Evolutionary conservation across 352 stramenopile species (phyloP), one percentile per base, ranked within the genome.

Genomic region (Globisporangium alternatum): DNA sequence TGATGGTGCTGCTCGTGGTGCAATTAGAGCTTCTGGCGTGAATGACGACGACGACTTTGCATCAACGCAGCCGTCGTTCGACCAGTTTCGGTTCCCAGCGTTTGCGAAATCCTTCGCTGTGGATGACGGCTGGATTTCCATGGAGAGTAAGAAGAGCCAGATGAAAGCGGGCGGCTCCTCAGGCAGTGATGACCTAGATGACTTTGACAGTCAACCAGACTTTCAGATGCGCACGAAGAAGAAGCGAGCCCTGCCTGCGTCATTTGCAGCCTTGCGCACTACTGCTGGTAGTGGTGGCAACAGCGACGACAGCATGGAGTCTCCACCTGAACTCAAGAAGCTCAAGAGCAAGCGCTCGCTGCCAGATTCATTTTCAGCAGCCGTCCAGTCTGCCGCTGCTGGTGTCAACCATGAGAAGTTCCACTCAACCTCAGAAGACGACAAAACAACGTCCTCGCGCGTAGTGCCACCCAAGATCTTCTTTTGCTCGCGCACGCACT

Each of bases 401-500:
- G 52, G 31, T 5, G 52, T 21, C 10, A 22, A 30, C 1, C 43
- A 45, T 17, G 67, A 72, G 8, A 60, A 69, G 21, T 80, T 80
- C 64, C 70, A 80, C 52, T 17, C 66, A 3, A 62, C 41, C 7
- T 48, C 44, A 39, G 25, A 28, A 28, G 30, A 45, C 31, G 25
- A 39, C 6, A 35, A 55, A 3, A 58, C 5, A 9, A 65, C 64
- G n/a, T 56, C 25, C 19, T 35, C 30, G 19, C 70, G 73, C 6
- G 66, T 88, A 22, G 60, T 62, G 61, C 80, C 80, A 22, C 85
- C 81, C 13, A 77, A 76, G 35, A 96, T 96, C 59, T 95, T 83
- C 67, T 96, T 95, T 54, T 93, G 85, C 64, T 96, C 88, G n/a
- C 83, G 88, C 0, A 96, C 88, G 41, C 88, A 96, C 60, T 95